Evolutionary conservation across 108 stramenopile genomes (phyloP).

Genomic region (Stephanodiscus minutulus): DNA sequence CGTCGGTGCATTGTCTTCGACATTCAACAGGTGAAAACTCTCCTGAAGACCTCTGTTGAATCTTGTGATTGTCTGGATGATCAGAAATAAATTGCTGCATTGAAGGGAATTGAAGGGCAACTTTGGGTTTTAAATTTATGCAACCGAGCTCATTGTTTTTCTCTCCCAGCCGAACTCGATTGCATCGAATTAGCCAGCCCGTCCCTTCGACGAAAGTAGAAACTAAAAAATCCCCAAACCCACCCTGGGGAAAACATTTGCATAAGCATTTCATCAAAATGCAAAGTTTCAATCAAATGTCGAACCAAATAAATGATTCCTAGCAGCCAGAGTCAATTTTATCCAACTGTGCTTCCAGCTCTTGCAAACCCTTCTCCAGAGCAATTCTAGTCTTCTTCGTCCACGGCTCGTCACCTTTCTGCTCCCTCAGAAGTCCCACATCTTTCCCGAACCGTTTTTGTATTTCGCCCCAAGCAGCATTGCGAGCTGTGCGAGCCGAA

Average conservation of each 20-base stretch:
- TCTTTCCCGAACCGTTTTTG: slow-evolving; percentile 27
- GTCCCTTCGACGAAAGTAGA: too few relatives aligned
- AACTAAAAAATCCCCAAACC: too few relatives aligned
- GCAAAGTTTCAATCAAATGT: too few relatives aligned
- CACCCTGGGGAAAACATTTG: too few relatives aligned
- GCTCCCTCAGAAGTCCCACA: background rate
- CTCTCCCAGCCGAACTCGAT: too few relatives aligned
- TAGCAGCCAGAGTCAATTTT: slow-evolving; percentile 37
- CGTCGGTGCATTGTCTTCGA: slow-evolving; percentile 67
- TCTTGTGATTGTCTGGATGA: slow-evolving; percentile 22
- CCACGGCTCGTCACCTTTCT: slow-evolving; percentile 10
- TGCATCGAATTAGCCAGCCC: too few relatives aligned
- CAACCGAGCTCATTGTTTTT: too few relatives aligned
- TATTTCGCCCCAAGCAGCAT: slow-evolving; percentile 48
- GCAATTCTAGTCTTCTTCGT: slow-evolving; percentile 16
- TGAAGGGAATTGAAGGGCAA: background rate
- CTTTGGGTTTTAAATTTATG: background rate
- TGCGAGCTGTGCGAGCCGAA: slow-evolving; percentile 67
- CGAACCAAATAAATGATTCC: background rate
- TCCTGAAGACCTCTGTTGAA: slow-evolving; percentile 5
- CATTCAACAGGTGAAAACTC: slow-evolving; percentile 28
- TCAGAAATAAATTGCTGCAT: background rate
- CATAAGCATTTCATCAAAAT: too few relatives aligned
- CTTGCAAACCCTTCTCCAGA: slow-evolving; percentile 23
- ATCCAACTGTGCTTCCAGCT: slow-evolving; percentile 28